These are phyloP conservation scores for Yamadazyma siamensis DNA, from an alignment of 1,139 yeast genomes.

Conservation along the genomic window DNA sequence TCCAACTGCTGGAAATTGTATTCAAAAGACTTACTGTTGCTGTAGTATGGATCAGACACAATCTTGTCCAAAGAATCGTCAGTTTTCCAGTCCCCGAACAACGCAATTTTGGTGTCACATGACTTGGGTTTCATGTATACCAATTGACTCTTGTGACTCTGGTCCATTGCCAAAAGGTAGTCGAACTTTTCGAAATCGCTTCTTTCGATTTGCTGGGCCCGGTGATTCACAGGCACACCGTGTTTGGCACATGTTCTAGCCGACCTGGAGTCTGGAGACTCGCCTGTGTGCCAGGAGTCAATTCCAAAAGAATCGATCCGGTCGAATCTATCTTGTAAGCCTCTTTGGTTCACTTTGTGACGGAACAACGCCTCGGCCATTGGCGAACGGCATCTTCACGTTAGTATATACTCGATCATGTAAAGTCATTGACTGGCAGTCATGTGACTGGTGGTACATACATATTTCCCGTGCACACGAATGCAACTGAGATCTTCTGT, in stretches of 20 bases:
- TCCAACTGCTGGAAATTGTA: constrained; percentile 68
- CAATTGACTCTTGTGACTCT: constrained; percentile 59
- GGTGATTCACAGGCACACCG: constrained; percentile 71
- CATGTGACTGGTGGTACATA: constrained; percentile 27
- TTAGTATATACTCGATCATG: too few species aligned
- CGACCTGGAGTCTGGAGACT: constrained; percentile 74
- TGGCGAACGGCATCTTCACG: constrained; percentile 80
- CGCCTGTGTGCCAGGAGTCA: constrained; percentile 80
- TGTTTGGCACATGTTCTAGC: constrained; percentile 64
- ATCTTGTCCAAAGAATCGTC: constrained; percentile 48
- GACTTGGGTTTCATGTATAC: constrained; percentile 56
- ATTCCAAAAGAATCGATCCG: constrained; percentile 87
- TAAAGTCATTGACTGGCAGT: too few species aligned
- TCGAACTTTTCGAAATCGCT: constrained; percentile 69
- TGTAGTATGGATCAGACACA: constrained; percentile 91
- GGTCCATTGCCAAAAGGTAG: constrained; percentile 85
- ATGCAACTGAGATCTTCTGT: constrained; percentile 63
- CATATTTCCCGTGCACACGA: constrained; percentile 92
- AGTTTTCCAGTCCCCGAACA: constrained; percentile 78
- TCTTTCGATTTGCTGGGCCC: constrained; percentile 65
- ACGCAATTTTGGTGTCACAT: constrained; percentile 46
- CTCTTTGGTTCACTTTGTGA: constrained; percentile 53
- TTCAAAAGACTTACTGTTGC: constrained; percentile 81
- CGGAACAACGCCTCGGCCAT: constrained; percentile 95
- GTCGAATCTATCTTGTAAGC: constrained; percentile 39